Evolutionary conservation across 495 filamentous ascomycete species (phyloP).

Genomic region (Annulohypoxylon bovei): DNA sequence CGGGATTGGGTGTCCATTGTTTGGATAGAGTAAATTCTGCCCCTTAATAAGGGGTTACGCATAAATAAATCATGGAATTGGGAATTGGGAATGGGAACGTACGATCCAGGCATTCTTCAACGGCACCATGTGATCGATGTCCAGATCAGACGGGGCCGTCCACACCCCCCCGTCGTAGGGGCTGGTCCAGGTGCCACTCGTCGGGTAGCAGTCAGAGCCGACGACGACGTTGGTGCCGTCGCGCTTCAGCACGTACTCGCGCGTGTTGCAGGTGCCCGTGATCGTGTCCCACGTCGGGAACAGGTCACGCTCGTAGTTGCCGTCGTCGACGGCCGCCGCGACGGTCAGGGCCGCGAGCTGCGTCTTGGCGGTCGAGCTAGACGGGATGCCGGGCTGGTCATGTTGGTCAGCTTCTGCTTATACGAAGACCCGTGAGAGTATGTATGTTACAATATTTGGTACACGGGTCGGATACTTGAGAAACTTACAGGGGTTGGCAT

Average conservation of each 20-base stretch:
- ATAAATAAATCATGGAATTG: too few relatives aligned
- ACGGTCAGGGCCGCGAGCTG: conserved; percentile 66
- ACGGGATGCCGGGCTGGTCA: conserved; percentile 67
- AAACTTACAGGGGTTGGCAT: conserved; percentile 48
- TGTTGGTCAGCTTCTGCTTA: background rate
- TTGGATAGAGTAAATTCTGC: too few relatives aligned
- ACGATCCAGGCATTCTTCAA: conserved; percentile 79
- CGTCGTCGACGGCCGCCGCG: conserved; percentile 60
- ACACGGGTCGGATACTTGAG: background rate
- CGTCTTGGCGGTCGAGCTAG: conserved; percentile 59
- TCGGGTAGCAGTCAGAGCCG: conserved; percentile 63
- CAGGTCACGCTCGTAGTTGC: conserved; percentile 66
- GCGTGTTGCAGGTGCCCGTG: conserved; percentile 67
- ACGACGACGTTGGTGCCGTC: conserved; percentile 68
- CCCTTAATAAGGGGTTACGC: background rate
- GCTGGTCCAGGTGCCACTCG: conserved; percentile 69
- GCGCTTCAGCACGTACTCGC: conserved; percentile 72
- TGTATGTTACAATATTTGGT: background rate
- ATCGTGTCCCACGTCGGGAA: conserved; percentile 77
- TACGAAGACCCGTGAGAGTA: background rate
- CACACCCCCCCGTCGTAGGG: conserved; percentile 77
- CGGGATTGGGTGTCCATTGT: too few relatives aligned
- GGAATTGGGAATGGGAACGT: conserved; percentile 15
- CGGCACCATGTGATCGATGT: conserved; percentile 82
- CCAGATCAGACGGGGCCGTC: conserved; percentile 71